These are phyloP conservation scores for Carex kokanica DNA, from an alignment of 176 grass and related monocot species.

Conservation along the genomic window DNA sequence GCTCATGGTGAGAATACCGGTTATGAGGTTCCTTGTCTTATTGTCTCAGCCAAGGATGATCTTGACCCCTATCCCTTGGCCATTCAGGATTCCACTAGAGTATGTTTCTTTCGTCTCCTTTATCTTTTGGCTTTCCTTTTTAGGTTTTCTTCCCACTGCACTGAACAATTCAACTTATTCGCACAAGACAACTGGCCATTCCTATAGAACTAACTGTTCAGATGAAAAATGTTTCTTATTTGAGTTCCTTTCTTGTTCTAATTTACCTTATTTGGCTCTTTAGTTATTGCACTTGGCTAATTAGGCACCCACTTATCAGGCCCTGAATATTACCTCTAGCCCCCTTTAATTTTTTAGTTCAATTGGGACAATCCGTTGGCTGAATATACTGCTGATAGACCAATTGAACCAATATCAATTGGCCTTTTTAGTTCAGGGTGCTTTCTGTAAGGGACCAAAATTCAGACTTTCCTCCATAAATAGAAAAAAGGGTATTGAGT, in stretches of 20 bases:
- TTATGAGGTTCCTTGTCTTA: constrained; percentile 94
- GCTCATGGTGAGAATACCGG: constrained; percentile 91
- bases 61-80: constrained; percentile 84
- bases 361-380: neutral
- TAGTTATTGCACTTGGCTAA: neutral
- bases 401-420: neutral
- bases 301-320: neutral
- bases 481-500: neutral
- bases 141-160: neutral
- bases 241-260: neutral
- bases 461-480: neutral
- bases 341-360: neutral
- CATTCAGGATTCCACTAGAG: constrained; percentile 95
- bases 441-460: neutral
- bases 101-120: constrained; percentile 32
- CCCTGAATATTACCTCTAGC: neutral
- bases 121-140: neutral
- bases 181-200: neutral
- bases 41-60: constrained; percentile 96
- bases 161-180: neutral
- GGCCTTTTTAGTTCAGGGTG: neutral
- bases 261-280: neutral
- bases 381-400: neutral
- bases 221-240: neutral
- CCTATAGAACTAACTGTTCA: neutral